Evolutionary conservation across 2,329 filamentous ascomycete genomes (phyloP).

Genomic region (Calonectria multiphialidica): DNA sequence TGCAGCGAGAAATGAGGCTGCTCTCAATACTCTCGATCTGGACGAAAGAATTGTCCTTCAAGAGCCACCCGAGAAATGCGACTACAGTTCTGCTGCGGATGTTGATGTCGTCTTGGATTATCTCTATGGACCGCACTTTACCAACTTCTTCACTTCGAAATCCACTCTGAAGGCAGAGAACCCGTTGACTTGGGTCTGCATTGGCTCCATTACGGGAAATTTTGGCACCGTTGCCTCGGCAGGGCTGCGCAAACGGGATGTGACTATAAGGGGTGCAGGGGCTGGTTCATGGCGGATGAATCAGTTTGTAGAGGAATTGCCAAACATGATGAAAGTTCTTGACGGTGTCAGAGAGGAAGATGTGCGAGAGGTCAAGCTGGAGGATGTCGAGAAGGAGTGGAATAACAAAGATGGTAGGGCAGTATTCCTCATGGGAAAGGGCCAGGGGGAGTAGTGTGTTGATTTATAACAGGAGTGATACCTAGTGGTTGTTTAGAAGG

Average conservation of each 20-base stretch:
- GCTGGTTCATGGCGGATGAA: constrained; percentile 55
- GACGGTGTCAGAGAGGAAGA: constrained; percentile 34
- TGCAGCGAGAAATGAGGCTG: constrained; percentile 59
- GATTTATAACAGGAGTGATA: neutral
- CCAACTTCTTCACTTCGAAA: constrained; percentile 56
- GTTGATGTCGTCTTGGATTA: constrained; percentile 70
- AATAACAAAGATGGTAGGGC: constrained; percentile 34
- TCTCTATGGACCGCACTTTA: constrained; percentile 61
- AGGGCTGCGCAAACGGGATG: constrained; percentile 60
- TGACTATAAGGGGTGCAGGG: constrained; percentile 60
- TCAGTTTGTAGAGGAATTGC: constrained; percentile 37
- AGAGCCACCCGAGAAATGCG: constrained; percentile 53
- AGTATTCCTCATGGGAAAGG: constrained; percentile 41
- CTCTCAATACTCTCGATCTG: constrained; percentile 57
- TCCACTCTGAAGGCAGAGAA: constrained; percentile 45
- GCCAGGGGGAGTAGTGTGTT: neutral
- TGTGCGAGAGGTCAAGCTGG: constrained; percentile 33
- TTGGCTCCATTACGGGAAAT: constrained; percentile 58
- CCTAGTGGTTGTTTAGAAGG: no score
- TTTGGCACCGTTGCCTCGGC: constrained; percentile 55
- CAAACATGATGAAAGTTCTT: constrained; percentile 39
- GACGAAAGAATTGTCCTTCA: constrained; percentile 60
- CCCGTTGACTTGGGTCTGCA: constrained; percentile 64
- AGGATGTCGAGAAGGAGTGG: constrained; percentile 44
- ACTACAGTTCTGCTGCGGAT: constrained; percentile 59